phyloP scores from a whole-genome alignment of 345 rosid genomes.

The Zanthoxylum bungeanum region DNA sequence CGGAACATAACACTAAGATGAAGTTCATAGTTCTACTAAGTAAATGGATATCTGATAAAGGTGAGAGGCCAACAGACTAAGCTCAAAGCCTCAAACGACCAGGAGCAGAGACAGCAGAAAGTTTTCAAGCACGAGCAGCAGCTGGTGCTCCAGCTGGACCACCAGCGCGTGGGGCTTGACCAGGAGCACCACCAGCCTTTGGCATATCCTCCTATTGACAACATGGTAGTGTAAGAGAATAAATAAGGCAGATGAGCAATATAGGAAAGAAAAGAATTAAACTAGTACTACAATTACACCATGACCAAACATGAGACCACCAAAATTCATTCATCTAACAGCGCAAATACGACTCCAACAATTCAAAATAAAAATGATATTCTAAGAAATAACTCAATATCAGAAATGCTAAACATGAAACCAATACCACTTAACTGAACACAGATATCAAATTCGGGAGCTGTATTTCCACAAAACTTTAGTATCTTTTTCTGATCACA shows the following conservation, averaged over 20 bases:
- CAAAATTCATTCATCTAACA: background rate
- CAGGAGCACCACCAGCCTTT: slow-evolving; percentile 26
- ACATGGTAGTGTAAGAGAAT: background rate
- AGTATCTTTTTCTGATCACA: background rate
- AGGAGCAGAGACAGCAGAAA: background rate
- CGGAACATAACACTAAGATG: too few relatives aligned
- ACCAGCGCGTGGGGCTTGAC: slow-evolving; percentile 26
- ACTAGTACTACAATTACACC: background rate
- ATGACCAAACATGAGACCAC: background rate
- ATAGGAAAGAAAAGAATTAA: too few relatives aligned
- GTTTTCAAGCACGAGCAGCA: slow-evolving; percentile 16
- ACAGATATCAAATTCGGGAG: background rate
- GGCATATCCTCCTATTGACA: slow-evolving; percentile 19
- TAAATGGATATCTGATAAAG: too few relatives aligned
- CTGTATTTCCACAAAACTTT: background rate
- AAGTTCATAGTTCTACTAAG: too few relatives aligned
- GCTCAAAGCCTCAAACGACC: background rate
- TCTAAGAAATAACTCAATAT: background rate
- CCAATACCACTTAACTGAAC: background rate
- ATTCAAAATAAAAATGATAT: background rate
- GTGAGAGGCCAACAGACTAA: too few relatives aligned
- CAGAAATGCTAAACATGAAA: background rate
- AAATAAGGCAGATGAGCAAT: background rate
- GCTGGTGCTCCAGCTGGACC: slow-evolving; percentile 20
- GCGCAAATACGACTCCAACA: background rate